Evolutionary conservation across 345 rosid genomes (phyloP), one percentile per base, ranked within the genome.

Genomic region (Noccaea caerulescens): DNA sequence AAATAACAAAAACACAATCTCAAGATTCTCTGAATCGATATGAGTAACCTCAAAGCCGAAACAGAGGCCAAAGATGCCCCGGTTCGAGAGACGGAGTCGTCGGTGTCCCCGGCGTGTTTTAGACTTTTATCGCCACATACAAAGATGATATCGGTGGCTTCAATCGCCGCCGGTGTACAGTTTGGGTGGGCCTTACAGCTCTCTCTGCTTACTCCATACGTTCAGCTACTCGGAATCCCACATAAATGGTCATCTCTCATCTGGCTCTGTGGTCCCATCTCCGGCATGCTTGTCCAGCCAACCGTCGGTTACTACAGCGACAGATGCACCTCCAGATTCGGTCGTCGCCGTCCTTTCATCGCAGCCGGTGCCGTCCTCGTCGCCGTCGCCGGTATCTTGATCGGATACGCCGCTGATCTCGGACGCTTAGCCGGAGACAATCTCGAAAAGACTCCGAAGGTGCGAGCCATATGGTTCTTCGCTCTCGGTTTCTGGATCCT

Each of bases 101-200:
- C 47, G 0, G 10, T 39, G 2, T 32, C 43, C 0, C 0, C 37
- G 33, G 3, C n/a, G 10, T 6, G 16, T 23, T 8, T 3, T 1
- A 39, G 25, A 8, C 47, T 4, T 1, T 54, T 72, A 9, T 18
- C 77, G 0, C 84, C 84, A 3, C 11, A 80, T 3, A 66, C 68
- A 75, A 83, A 90, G 77, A 84, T 83, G 43, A 62, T 88, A 20
- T 18, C 73, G 7, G 93, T 93, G 6, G 83, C 98, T 1, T 80
- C 98, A 1, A 84, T 93, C 1, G 98, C 96, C 0, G 96, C 97
- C 8, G 98, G 98, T 5, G 54, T 93, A 36, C 97, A 93, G 58
- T 93, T 90, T 41, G 97, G 98, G 0, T 93, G 98, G 98, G 97
- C 98, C 0, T 69, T 93, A 0, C 98, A 93, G 55, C 86, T 90